Evolutionary conservation across 164 flowering plant genomes (phyloP), one percentile per base, ranked within the genome.

Genomic region (Euptelea pleiosperma): DNA sequence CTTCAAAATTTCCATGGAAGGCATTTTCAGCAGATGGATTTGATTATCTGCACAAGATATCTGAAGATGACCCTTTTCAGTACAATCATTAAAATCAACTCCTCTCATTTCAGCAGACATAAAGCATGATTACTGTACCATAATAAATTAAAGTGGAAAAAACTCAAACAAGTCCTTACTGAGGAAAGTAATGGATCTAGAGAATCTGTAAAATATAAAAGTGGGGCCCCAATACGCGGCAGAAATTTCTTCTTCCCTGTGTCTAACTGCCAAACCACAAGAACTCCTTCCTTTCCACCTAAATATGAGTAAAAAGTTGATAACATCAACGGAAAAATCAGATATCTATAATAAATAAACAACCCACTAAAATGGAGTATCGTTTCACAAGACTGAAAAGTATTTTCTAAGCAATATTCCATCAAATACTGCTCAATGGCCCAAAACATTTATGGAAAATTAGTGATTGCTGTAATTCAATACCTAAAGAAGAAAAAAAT

Each of bases 221-320:
- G 83, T 26, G 95, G 95, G 44, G 97, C 81, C 39, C 96, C 98
- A 35, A 93, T 78, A 36, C 92, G 79, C 15, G 99, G 96, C 56
- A 88, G 74, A 75, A 80, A 88, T 58, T 75, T 93, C 78, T 79
- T 82, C 67, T 83, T 90, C 59, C 89, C 95, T 14, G 97, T 90
- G 51, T 90, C 97, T 15, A 93, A 70, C 72, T 90, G 99, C 99
- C 99, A 93, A 40, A 86, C 84, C 54, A 93, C 97, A 58, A 93
- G 81, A 62, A 88, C 97, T 52, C 97, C 99, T 73, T 93, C 99
- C 61, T 57, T 82, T 60, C 97, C 97, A 75, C 98, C 97, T 93
- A 48, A 55, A 58, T 24, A 26, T 10, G 34, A 15, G 34, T 8
- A 48, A 24, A 52, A 25, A 12, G 16, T 39, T 25, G 25, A 18